Conservation (phyloP, 164 flowering plant genomes). For the Warburgia ugandensis region DNA sequence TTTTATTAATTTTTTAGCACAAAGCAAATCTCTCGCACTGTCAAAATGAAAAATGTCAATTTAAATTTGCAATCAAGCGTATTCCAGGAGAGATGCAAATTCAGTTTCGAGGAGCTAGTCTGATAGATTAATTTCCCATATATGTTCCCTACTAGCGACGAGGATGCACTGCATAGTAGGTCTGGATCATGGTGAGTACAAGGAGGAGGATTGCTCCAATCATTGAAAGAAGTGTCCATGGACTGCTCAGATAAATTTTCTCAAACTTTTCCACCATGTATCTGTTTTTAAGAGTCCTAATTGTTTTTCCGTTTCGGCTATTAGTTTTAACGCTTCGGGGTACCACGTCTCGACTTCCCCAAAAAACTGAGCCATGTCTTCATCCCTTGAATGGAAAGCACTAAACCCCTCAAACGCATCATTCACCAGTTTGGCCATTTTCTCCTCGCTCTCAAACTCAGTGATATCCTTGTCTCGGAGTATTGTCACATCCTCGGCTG, state of each 20-base stretch:
- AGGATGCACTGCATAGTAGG: too few relatives aligned
- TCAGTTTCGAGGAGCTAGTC: too few relatives aligned
- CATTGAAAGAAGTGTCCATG: slow-evolving; percentile 20
- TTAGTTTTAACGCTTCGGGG: too few relatives aligned
- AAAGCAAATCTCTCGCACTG: too few relatives aligned
- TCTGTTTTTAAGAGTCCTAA: slow-evolving; percentile 2
- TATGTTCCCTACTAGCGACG: too few relatives aligned
- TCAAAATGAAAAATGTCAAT: too few relatives aligned
- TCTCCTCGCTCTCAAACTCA: slow-evolving; percentile 20
- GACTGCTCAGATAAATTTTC: slow-evolving; percentile 22
- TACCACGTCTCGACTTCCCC: slow-evolving; percentile 6
- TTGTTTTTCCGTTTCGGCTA: neutral
- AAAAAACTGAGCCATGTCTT: slow-evolving; percentile 8
- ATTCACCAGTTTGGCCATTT: slow-evolving; percentile 22
- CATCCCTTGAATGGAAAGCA: slow-evolving; percentile 4
- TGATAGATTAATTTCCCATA: too few relatives aligned
- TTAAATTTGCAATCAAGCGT: too few relatives aligned
- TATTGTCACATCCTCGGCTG: slow-evolving; percentile 20
- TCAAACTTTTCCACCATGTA: slow-evolving; percentile 14
- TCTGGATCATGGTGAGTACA: slow-evolving; percentile 15
- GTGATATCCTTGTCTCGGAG: slow-evolving; percentile 20
- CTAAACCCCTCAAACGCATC: slow-evolving; percentile 18
- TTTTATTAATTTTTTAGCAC: too few relatives aligned
- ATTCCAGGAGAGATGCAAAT: too few relatives aligned
- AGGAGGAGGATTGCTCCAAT: slow-evolving; percentile 18